Evolutionary conservation across 129 eudicot species (phyloP).

Genomic region (Pittosporum tobira): DNA sequence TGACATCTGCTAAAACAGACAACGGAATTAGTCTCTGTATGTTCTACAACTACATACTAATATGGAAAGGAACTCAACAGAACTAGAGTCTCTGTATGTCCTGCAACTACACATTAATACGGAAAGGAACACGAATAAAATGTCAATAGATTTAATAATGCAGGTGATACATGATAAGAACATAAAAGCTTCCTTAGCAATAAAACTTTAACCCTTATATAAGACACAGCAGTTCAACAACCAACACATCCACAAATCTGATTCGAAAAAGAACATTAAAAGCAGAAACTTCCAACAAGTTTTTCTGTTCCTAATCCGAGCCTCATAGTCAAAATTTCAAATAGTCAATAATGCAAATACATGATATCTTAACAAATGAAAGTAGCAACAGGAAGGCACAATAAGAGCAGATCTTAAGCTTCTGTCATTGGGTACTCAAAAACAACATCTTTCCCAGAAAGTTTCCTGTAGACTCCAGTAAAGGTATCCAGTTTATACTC

Average conservation of each 20-base stretch:
- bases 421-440: slow-evolving; percentile 56
- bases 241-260: not conserved
- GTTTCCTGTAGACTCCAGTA: slow-evolving; percentile 71
- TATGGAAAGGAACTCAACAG: no score
- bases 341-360: slow-evolving; percentile 13
- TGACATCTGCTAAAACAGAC: no score
- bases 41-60: no score
- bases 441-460: slow-evolving; percentile 70
- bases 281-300: not conserved
- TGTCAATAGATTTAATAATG: not conserved
- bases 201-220: not conserved
- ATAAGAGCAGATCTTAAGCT: slow-evolving; percentile 21
- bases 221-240: not conserved
- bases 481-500: slow-evolving; percentile 81
- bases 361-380: slow-evolving; percentile 7
- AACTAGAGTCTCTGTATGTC: not conserved
- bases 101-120: not conserved
- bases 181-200: not conserved
- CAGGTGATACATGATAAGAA: no score
- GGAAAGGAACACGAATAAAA: not conserved
- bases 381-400: not conserved
- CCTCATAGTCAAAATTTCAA: slow-evolving; percentile 20
- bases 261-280: not conserved
- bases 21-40: no score
- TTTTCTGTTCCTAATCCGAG: slow-evolving; percentile 15